A percentile compares a stretch with the other conserved stretches of the same genome.
Evolutionary conservation across 2,329 filamentous ascomycete genomes (phyloP).

Genomic region (Aspergillus texensis): DNA sequence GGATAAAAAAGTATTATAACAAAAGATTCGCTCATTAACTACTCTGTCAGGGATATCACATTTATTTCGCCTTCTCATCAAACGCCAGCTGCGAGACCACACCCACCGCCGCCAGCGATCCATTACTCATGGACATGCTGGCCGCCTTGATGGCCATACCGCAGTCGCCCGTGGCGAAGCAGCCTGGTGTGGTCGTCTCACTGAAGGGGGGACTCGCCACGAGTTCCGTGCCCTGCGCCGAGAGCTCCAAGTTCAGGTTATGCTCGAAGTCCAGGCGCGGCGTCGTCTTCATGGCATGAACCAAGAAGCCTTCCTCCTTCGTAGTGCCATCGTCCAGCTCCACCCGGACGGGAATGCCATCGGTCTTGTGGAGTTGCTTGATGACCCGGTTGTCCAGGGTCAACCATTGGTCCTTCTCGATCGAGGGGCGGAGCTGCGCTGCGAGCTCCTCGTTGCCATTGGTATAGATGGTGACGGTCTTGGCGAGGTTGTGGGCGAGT

Average conservation of each 20-base stretch:
- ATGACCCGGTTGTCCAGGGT: conserved; percentile 7
- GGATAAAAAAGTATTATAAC: too few relatives aligned
- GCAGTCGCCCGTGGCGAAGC: conserved; percentile 59
- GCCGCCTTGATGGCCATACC: conserved; percentile 23
- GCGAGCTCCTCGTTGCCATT: conserved; percentile 45
- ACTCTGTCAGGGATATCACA: too few relatives aligned
- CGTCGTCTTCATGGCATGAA: not conserved
- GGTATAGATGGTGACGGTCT: conserved; percentile 55
- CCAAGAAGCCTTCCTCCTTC: conserved; percentile 30
- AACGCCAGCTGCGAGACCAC: conserved; percentile 3
- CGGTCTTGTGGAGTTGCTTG: not conserved
- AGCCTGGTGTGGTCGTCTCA: conserved; percentile 54
- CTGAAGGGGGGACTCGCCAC: conserved; percentile 48
- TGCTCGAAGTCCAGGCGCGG: not conserved
- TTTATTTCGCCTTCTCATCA: too few relatives aligned
- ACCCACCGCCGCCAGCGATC: conserved; percentile 8
- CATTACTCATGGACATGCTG: conserved; percentile 1
- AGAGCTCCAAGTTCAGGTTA: not conserved
- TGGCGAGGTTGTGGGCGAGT: conserved; percentile 50
- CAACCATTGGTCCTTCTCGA: not conserved
- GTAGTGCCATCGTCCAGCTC: conserved; percentile 4
- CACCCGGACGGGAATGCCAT: conserved; percentile 5
- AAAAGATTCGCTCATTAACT: too few relatives aligned
- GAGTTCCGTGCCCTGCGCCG: not conserved
- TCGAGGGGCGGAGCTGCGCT: not conserved